Evolutionary conservation across 2,329 filamentous ascomycete species (phyloP).

Genomic region (Mycocentrospora acerina): DNA sequence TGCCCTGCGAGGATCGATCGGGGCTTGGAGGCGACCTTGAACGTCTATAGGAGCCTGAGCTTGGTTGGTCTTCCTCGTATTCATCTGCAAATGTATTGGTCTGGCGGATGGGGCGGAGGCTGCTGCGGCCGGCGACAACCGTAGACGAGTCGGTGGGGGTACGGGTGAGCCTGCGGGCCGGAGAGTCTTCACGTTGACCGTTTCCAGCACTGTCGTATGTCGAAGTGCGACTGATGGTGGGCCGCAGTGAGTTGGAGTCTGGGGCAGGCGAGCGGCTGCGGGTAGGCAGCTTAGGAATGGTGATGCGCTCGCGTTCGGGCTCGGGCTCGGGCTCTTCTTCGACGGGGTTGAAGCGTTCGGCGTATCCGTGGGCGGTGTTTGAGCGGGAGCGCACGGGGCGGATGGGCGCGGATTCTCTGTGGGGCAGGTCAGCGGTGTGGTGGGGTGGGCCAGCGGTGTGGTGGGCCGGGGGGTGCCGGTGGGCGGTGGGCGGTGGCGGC

Average conservation of each 20-base stretch:
- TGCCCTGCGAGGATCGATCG: conserved; percentile 43
- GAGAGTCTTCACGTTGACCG: conserved; percentile 55
- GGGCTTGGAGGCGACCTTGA: conserved; percentile 57
- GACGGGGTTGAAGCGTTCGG: conserved; percentile 58
- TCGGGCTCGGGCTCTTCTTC: conserved; percentile 58
- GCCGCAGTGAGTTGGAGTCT: conserved; percentile 46
- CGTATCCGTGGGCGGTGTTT: conserved; percentile 65
- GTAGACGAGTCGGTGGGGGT: conserved; percentile 56
- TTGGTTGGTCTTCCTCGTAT: conserved; percentile 38
- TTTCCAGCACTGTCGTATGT: conserved; percentile 62
- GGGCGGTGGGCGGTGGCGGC: too few relatives aligned
- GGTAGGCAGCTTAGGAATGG: conserved; percentile 44
- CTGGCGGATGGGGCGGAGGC: conserved; percentile 47
- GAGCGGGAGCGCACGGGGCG: conserved; percentile 58
- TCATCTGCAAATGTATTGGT: conserved; percentile 39
- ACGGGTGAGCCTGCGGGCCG: conserved; percentile 52
- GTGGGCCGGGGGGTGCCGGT: too few relatives aligned
- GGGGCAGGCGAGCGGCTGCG: conserved; percentile 46
- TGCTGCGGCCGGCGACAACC: conserved; percentile 50
- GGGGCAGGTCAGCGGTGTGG: conserved; percentile 20
- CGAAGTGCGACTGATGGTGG: conserved; percentile 52
- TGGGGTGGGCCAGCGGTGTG: too few relatives aligned
- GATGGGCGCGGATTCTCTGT: conserved; percentile 32
- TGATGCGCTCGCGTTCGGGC: conserved; percentile 54
- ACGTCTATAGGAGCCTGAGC: conserved; percentile 27